These are phyloP conservation scores for Metschnikowia proteae DNA, from an alignment of 805 yeast species.

Conservation along the genomic window DNA sequence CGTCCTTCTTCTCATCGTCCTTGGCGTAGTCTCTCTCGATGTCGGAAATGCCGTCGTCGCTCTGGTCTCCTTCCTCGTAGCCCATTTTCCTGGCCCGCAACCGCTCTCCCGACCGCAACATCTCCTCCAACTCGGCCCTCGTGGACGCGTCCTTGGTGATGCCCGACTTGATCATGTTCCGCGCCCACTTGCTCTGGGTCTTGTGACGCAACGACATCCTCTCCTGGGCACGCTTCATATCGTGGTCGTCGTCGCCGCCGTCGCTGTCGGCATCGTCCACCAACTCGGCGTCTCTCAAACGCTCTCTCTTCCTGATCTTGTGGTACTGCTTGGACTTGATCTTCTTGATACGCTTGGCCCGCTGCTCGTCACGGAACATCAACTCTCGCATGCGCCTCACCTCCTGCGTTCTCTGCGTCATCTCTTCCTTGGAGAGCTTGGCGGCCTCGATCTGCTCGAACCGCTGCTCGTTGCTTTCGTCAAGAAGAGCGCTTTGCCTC, in stretches of 20 bases:
- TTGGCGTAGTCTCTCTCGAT: constrained; percentile 39
- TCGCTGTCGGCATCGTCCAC: constrained; percentile 59
- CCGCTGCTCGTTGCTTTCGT: constrained; percentile 72
- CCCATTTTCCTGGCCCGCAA: constrained; percentile 72
- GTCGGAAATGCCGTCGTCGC: constrained; percentile 50
- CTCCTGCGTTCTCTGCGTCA: constrained; percentile 70
- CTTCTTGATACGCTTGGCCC: constrained; percentile 87
- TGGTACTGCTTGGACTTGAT: constrained; percentile 90
- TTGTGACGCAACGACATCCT: constrained; percentile 91
- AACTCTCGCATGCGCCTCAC: constrained; percentile 89
- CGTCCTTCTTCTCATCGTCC: constrained; percentile 35
- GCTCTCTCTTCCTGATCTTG: constrained; percentile 80
- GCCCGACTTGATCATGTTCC: constrained; percentile 83
- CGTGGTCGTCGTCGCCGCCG: constrained; percentile 68
- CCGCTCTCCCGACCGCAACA: constrained; percentile 83
- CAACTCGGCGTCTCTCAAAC: constrained; percentile 62
- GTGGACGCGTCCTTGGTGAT: constrained; percentile 81
- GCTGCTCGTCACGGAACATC: constrained; percentile 92
- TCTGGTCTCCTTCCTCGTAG: constrained; percentile 50
- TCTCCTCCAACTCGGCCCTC: constrained; percentile 88
- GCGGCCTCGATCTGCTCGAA: constrained; percentile 87
- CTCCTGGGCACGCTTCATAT: constrained; percentile 73
- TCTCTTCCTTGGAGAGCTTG: constrained; percentile 73
- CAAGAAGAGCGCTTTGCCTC: constrained; percentile 60
- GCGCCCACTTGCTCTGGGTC: constrained; percentile 87